Evolutionary conservation across 176 grass and related monocot species (phyloP).

Genomic region (Paspalum notatum): DNA sequence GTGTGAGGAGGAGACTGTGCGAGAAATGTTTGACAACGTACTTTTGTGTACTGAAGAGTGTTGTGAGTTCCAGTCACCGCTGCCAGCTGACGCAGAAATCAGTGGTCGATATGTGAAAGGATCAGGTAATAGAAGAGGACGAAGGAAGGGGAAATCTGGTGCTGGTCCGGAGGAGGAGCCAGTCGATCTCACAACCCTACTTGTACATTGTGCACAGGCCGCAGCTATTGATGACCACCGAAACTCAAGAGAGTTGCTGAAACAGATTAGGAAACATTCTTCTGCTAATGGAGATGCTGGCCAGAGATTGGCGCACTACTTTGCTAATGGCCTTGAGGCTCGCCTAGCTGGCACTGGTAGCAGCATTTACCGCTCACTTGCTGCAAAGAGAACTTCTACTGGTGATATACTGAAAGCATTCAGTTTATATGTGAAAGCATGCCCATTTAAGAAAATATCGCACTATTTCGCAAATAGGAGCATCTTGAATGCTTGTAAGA

Average conservation of each 20-base stretch:
- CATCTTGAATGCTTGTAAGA: slow-evolving; percentile 32
- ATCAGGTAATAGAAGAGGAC: slow-evolving; percentile 36
- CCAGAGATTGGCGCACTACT: slow-evolving; percentile 49
- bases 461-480: slow-evolving; percentile 20
- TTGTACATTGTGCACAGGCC: slow-evolving; percentile 49
- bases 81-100: slow-evolving; percentile 29
- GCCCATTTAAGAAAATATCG: slow-evolving; percentile 31
- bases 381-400: slow-evolving; percentile 29
- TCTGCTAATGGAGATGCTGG: slow-evolving; percentile 40
- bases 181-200: slow-evolving; percentile 47
- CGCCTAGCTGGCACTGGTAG: slow-evolving; percentile 49
- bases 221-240: slow-evolving; percentile 47
- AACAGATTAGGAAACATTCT: slow-evolving; percentile 46
- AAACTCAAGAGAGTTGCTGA: slow-evolving; percentile 28
- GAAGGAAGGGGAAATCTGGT: slow-evolving; percentile 41
- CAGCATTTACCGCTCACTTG: slow-evolving; percentile 38
- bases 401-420: slow-evolving; percentile 35
- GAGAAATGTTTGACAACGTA: slow-evolving; percentile 57
- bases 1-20: slow-evolving; percentile 40
- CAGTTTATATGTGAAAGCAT: slow-evolving; percentile 30
- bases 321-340: slow-evolving; percentile 51
- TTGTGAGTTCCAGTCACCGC: slow-evolving; percentile 20
- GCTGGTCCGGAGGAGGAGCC: slow-evolving; percentile 12
- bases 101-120: slow-evolving; percentile 46
- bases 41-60: slow-evolving; percentile 36